Evolutionary conservation across 2,329 filamentous ascomycete species (phyloP).

Genomic region (Leptographium galeiforme): DNA sequence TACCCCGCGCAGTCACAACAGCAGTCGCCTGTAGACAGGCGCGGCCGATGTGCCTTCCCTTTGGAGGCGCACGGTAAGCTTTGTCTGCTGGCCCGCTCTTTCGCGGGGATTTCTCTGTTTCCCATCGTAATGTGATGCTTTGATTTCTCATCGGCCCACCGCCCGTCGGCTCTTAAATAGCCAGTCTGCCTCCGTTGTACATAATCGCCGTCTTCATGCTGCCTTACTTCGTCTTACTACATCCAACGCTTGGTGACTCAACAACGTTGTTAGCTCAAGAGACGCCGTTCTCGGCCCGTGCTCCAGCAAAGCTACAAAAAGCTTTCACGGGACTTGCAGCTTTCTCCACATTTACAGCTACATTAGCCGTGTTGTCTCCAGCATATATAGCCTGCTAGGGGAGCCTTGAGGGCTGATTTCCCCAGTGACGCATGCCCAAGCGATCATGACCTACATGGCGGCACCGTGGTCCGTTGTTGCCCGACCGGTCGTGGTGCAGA

Average conservation of each 20-base stretch:
- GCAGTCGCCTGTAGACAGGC: conserved; percentile 6
- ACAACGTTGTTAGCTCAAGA: neutral
- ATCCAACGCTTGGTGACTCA: neutral
- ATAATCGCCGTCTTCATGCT: neutral
- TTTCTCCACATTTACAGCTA: neutral
- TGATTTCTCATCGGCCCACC: neutral
- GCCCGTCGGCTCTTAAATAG: neutral
- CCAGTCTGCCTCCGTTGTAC: neutral
- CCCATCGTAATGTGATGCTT: neutral
- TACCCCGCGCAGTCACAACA: conserved; percentile 13
- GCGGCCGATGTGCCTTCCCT: conserved; percentile 13
- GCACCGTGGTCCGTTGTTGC: neutral
- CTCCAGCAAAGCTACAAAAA: neutral
- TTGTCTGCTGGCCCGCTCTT: neutral
- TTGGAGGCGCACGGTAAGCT: neutral
- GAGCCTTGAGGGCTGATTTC: neutral
- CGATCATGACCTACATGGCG: neutral
- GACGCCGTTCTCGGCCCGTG: neutral
- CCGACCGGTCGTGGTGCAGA: neutral
- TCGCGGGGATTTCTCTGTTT: neutral
- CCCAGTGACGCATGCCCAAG: neutral
- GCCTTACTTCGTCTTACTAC: neutral
- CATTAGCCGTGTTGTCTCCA: neutral
- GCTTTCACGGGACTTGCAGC: neutral
- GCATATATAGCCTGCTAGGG: neutral